Conservation (phyloP, 345 rosid genomes). For the Populus alba region DNA sequence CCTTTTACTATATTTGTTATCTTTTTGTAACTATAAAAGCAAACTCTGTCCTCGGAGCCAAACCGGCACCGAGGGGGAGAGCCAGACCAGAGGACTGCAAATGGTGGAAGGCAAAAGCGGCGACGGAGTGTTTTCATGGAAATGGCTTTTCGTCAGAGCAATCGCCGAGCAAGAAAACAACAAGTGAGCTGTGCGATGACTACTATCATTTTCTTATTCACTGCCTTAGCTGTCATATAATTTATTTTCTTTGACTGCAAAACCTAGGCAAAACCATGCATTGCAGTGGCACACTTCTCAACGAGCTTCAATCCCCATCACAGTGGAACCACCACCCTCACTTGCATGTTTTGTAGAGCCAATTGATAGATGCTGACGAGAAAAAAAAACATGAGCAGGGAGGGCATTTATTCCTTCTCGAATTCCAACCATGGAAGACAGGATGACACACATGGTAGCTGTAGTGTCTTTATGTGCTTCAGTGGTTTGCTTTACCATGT, state of each 20-base stretch:
- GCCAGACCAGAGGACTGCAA: background rate
- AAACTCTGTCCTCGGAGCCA: too few relatives aligned
- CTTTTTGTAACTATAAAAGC: too few relatives aligned
- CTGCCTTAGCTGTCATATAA: background rate
- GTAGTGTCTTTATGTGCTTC: background rate
- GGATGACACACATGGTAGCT: background rate
- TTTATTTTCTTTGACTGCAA: constrained; percentile 7
- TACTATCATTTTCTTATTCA: too few relatives aligned
- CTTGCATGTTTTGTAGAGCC: background rate
- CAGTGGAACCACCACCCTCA: background rate
- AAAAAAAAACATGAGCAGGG: background rate
- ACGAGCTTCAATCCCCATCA: constrained; percentile 28
- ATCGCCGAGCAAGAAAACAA: background rate
- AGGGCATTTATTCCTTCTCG: constrained; percentile 24
- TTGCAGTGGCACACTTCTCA: constrained; percentile 23
- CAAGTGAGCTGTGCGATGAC: constrained; percentile 21
- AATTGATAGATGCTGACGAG: constrained; percentile 5
- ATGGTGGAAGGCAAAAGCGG: background rate
- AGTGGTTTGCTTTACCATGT: too few relatives aligned
- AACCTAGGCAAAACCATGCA: constrained; percentile 15
- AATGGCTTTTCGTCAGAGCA: background rate
- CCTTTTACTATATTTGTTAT: too few relatives aligned
- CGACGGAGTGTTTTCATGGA: constrained; percentile 2
- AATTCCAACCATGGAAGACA: background rate
- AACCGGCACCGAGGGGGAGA: too few relatives aligned